Conservation (phyloP, 345 rosid species). For the Turnera subulata region DNA sequence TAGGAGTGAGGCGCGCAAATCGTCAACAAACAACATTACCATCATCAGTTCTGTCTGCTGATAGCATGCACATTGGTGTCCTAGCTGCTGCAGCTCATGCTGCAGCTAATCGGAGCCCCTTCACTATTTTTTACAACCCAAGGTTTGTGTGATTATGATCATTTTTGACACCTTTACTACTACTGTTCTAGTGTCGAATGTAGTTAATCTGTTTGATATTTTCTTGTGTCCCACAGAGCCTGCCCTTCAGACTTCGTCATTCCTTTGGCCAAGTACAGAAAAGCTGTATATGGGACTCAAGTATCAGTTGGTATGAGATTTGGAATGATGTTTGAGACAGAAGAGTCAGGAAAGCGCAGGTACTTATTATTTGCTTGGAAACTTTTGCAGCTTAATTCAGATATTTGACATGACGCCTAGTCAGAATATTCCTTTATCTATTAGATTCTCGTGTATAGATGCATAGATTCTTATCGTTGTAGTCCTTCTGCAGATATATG, state of each 20-base stretch:
- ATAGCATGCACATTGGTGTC: constrained; percentile 98
- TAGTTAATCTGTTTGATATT: neutral
- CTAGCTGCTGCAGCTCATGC: constrained; percentile 99
- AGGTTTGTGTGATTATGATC: constrained; percentile 42
- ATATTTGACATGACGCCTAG: no score
- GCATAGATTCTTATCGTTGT: constrained; percentile 1
- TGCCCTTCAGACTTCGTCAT: constrained; percentile 97
- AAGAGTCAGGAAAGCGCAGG: constrained; percentile 94
- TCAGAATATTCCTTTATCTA: no score
- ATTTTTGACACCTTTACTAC: no score
- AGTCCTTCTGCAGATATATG: constrained; percentile 63
- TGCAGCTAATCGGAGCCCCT: constrained; percentile 72
- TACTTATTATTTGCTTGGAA: constrained; percentile 11
- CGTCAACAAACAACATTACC: constrained; percentile 87
- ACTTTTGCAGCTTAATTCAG: no score
- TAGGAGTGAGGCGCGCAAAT: constrained; percentile 89
- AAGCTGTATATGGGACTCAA: constrained; percentile 81
- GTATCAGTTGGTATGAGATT: constrained; percentile 95
- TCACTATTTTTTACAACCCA: constrained; percentile 93
- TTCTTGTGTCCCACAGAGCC: constrained; percentile 18
- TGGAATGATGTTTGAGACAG: constrained; percentile 99
- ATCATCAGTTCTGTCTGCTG: constrained; percentile 92
- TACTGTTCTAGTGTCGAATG: neutral
- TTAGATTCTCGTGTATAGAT: no score
- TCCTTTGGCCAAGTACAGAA: constrained; percentile 71